Conservation (phyloP, 345 rosid genomes). For the Populus ilicifolia region DNA sequence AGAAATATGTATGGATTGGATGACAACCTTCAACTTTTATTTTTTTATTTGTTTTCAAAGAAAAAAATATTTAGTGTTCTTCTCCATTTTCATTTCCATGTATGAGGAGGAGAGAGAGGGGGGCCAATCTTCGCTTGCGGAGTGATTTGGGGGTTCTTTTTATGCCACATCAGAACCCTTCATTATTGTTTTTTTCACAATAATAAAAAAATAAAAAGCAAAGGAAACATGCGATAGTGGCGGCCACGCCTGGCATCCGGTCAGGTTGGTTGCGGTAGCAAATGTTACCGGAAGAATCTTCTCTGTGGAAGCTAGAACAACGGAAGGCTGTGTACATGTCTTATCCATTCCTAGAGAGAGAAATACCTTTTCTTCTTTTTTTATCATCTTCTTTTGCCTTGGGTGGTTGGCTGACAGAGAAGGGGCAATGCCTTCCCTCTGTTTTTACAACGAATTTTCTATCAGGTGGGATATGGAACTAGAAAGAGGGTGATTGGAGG, state of each 20-base stretch:
- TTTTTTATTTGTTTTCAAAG: not conserved
- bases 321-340: not conserved
- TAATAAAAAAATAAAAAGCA: not conserved
- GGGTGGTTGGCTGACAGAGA: slow-evolving; percentile 11
- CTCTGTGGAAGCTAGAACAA: not conserved
- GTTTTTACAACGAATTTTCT: not conserved
- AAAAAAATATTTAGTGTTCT: not conserved
- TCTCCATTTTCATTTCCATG: not conserved
- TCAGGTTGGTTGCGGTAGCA: slow-evolving; percentile 16
- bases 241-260: slow-evolving; percentile 12
- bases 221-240: not conserved
- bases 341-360: not conserved
- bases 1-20: slow-evolving; percentile 1
- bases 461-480: not conserved
- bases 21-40: slow-evolving; percentile 9
- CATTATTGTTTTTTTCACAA: not conserved
- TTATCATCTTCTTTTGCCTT: too few species aligned
- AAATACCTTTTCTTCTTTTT: not conserved
- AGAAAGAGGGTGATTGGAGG: not conserved
- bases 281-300: slow-evolving; percentile 21
- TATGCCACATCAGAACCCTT: not conserved
- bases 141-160: slow-evolving; percentile 25
- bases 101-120: not conserved
- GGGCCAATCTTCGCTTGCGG: slow-evolving; percentile 15
- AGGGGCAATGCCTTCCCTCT: not conserved